Evolutionary conservation across 305 asterid species (phyloP), one percentile per base, ranked within the genome.

Genomic region (Withania somnifera): DNA sequence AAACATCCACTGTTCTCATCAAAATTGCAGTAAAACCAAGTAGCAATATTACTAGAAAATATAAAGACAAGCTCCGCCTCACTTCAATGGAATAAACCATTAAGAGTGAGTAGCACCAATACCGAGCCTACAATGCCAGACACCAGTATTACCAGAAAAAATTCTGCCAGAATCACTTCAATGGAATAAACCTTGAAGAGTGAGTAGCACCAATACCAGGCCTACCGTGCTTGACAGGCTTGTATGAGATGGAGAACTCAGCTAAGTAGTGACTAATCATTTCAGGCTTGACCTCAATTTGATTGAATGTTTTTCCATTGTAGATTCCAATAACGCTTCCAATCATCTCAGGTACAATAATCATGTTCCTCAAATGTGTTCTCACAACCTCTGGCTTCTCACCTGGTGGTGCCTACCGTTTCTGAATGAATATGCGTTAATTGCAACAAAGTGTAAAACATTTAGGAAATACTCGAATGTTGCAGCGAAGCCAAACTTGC

Each of bases 291-390:
- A 95, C 90, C 80, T 95, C 98, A 81, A 93, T 90, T 1, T 92
- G 92, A 42, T 92, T 93, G 89, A 93, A 94, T n/a, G 97, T 90
- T 87, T 92, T 93, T 0, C 97, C 97, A 68, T 93, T 94, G 92
- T 95, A 95, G 61, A 95, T 96, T 15, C 98, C 98, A 38, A 95
- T 86, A 9, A 95, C 98, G 10, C 98, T 93, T 13, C 98, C 98
- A 11, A 95, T 95, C 98, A 95, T 95, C 95, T 95, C 97, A 7
- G 98, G 98, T 11, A 93, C 97, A 1, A 93, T 93, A 82, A 95
- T 86, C 98, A 95, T 95, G 90, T 93, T 91, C 14, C 98, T 86
- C 57, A 93, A 79, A 80, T 93, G 98, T 14, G 98, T 94, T 82
- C 92, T 92, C 32, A 94, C 97, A 3, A 88, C 86, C 0, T 92